phyloP scores from a whole-genome alignment of 441 rosid species.

The Metrosideros polymorpha region DNA sequence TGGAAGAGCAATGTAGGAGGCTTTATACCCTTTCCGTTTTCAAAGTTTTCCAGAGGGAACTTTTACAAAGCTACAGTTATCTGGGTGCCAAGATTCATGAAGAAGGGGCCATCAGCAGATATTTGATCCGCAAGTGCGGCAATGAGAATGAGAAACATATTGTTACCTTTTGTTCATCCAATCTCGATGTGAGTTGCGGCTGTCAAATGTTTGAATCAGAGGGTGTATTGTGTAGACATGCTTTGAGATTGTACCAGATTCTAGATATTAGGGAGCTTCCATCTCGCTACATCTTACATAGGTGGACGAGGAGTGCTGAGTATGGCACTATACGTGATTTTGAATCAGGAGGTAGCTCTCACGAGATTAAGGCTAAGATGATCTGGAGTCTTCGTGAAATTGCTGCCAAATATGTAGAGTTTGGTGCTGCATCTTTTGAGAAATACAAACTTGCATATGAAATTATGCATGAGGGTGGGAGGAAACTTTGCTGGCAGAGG shows the following conservation, averaged over 20 bases:
- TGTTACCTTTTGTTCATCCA: slow-evolving; percentile 56
- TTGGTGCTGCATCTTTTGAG: background rate
- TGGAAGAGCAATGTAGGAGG: slow-evolving; percentile 73
- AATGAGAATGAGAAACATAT: slow-evolving; percentile 56
- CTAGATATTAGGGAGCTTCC: slow-evolving; percentile 68
- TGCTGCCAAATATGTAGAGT: background rate
- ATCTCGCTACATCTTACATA: slow-evolving; percentile 51
- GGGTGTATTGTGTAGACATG: slow-evolving; percentile 72
- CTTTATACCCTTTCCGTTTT: slow-evolving; percentile 57
- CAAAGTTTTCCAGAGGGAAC: slow-evolving; percentile 69
- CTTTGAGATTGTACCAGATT: slow-evolving; percentile 58
- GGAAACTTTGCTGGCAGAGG: background rate
- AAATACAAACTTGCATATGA: background rate
- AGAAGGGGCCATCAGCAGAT: slow-evolving; percentile 64
- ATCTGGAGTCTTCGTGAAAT: background rate
- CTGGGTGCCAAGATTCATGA: slow-evolving; percentile 54
- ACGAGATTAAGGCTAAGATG: background rate
- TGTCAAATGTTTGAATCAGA: slow-evolving; percentile 87
- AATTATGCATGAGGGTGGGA: background rate
- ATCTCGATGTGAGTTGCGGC: slow-evolving; percentile 56
- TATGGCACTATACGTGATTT: background rate
- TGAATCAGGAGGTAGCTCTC: background rate
- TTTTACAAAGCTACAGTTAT: slow-evolving; percentile 49
- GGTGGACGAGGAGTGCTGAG: slow-evolving; percentile 39
- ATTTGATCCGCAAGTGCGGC: slow-evolving; percentile 52